Conservation (phyloP, 2,329 filamentous ascomycete species). For the Botrytis hyacinthi region DNA sequence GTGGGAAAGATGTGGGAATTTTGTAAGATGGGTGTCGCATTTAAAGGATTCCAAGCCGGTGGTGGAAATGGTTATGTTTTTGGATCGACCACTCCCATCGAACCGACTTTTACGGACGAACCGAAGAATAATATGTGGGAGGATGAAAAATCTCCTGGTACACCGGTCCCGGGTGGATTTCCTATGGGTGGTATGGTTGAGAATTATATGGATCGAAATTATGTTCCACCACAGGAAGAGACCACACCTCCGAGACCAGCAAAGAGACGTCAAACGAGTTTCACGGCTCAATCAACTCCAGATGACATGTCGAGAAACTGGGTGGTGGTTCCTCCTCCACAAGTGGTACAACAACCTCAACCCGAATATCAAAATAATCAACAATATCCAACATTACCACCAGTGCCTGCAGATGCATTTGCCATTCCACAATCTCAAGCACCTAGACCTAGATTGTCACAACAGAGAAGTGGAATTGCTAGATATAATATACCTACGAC, state of each 20-base stretch:
- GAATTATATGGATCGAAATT: constrained; percentile 41
- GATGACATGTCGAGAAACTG: constrained; percentile 65
- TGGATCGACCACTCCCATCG: constrained; percentile 1
- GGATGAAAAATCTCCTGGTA: constrained; percentile 23
- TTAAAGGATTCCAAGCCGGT: constrained; percentile 83
- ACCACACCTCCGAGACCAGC: constrained; percentile 43
- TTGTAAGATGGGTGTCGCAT: constrained; percentile 61
- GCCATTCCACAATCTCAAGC: constrained; percentile 8
- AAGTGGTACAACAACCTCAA: neutral
- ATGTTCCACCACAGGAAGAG: constrained; percentile 36
- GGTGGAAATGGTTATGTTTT: constrained; percentile 66
- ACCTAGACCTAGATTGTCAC: constrained; percentile 10
- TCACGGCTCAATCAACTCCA: constrained; percentile 39
- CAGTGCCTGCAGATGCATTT: constrained; percentile 24
- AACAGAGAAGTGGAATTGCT: constrained; percentile 22
- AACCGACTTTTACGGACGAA: neutral
- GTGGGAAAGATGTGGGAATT: constrained; percentile 82
- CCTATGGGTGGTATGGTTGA: neutral
- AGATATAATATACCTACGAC: constrained; percentile 34
- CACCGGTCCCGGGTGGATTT: constrained; percentile 3
- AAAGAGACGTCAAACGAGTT: constrained; percentile 49
- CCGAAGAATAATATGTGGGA: constrained; percentile 29
- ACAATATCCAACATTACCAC: constrained; percentile 9
- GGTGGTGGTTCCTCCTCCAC: constrained; percentile 57
- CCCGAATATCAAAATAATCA: neutral